phyloP scores from a whole-genome alignment of 495 filamentous ascomycete genomes.

The Penicillium tannophilum region DNA sequence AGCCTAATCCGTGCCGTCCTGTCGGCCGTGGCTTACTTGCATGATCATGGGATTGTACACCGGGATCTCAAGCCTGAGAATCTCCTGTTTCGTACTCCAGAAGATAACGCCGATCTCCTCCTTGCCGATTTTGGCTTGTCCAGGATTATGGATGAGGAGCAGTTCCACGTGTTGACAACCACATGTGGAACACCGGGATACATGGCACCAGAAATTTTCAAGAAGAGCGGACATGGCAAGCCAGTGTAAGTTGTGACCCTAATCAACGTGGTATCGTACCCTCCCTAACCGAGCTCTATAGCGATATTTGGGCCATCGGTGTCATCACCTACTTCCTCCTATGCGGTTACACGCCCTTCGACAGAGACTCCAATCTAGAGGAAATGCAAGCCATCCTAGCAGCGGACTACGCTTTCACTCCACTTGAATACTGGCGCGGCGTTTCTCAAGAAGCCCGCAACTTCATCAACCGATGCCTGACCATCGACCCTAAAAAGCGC shows the following conservation, averaged over 20 bases:
- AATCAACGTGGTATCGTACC: not conserved
- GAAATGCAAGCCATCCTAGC: slow-evolving; percentile 99
- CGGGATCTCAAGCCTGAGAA: slow-evolving; percentile 70
- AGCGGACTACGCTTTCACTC: slow-evolving; percentile 96
- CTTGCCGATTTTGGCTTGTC: slow-evolving; percentile 96
- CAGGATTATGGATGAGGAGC: slow-evolving; percentile 98
- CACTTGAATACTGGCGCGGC: slow-evolving; percentile 92
- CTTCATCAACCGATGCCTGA: slow-evolving; percentile 87
- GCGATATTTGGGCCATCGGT: slow-evolving; percentile 79
- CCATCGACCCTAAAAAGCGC: slow-evolving; percentile 79
- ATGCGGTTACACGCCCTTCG: slow-evolving; percentile 97
- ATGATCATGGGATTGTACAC: slow-evolving; percentile 98
- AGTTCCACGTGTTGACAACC: slow-evolving; percentile 96
- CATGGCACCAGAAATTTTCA: slow-evolving; percentile 86
- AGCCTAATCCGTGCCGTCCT: slow-evolving; percentile 93
- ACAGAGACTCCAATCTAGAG: slow-evolving; percentile 94
- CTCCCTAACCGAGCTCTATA: slow-evolving; percentile 24
- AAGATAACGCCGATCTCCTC: slow-evolving; percentile 67
- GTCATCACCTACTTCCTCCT: slow-evolving; percentile 95
- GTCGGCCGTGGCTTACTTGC: slow-evolving; percentile 96
- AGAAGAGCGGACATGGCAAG: slow-evolving; percentile 77
- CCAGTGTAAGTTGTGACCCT: slow-evolving; percentile 60
- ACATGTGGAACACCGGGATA: slow-evolving; percentile 98
- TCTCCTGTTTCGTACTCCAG: slow-evolving; percentile 56
- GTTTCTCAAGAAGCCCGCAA: slow-evolving; percentile 84